Percentiles rank a stretch among this genome's conserved stretches.
These are phyloP conservation scores for Syncephalastrum sp. DNA, from an alignment of 371 early-diverging fungal genomes.

Conservation along the genomic window DNA sequence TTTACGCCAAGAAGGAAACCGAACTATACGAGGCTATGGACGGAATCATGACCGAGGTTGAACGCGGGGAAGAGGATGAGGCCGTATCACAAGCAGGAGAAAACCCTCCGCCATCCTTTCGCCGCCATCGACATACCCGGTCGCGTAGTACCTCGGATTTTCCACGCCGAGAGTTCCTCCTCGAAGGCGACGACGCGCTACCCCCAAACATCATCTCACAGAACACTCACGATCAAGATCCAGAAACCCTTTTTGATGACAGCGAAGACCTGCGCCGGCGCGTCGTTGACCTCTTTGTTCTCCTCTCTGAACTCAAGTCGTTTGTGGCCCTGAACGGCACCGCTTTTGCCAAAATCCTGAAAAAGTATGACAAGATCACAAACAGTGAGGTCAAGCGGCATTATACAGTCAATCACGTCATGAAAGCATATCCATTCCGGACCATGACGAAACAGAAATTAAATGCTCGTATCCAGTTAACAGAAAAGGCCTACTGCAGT, in stretches of 20 bases:
- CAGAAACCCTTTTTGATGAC: slow-evolving; percentile 10
- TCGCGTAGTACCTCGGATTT: slow-evolving; percentile 22
- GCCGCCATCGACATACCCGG: slow-evolving; percentile 2
- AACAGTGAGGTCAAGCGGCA: slow-evolving; percentile 55
- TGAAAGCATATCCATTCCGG: slow-evolving; percentile 68
- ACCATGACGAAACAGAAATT: slow-evolving; percentile 53
- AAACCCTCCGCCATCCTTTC: no score
- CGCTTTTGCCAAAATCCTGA: slow-evolving; percentile 94
- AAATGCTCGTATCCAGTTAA: slow-evolving; percentile 60
- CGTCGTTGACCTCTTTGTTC: slow-evolving; percentile 69
- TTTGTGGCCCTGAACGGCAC: slow-evolving; percentile 93
- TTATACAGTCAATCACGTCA: slow-evolving; percentile 49
- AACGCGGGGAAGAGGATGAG: slow-evolving; percentile 18
- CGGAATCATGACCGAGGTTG: slow-evolving; percentile 26
- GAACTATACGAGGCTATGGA: slow-evolving; percentile 72
- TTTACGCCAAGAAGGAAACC: slow-evolving; percentile 82
- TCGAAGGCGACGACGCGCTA: slow-evolving; percentile 36
- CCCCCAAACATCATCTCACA: slow-evolving; percentile 37
- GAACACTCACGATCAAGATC: slow-evolving; percentile 31
- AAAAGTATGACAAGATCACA: slow-evolving; percentile 95
- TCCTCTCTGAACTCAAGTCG: slow-evolving; percentile 82
- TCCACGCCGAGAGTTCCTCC: slow-evolving; percentile 33
- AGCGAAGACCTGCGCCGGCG: slow-evolving; percentile 27
- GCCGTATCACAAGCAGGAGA: no score
- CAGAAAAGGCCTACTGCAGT: slow-evolving; percentile 57